A percentile compares a stretch with the other conserved stretches of the same genome.
phyloP scores from a whole-genome alignment of 1,139 yeast species.

The Tardiomyces depauwii region DNA sequence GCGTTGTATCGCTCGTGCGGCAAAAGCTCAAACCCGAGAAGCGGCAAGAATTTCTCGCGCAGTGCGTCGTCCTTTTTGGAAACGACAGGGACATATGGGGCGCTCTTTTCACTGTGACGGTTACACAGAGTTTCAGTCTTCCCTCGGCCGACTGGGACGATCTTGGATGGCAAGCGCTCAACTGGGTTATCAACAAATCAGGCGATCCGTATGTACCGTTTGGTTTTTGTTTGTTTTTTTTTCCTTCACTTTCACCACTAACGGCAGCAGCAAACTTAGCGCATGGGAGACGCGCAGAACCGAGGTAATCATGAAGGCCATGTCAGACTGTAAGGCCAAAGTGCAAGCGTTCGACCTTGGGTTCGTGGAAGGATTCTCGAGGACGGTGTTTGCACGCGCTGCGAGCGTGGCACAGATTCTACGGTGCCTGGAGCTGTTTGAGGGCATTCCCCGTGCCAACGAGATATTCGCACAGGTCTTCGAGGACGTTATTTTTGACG shows the following conservation, averaged over 20 bases:
- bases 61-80: not conserved
- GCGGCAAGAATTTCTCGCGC: not conserved
- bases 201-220: not conserved
- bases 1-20: not conserved
- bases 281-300: not conserved
- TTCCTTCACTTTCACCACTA: not conserved
- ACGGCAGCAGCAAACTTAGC: not conserved
- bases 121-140: not conserved
- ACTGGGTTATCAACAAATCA: not conserved
- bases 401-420: not conserved
- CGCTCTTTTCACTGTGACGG: not conserved
- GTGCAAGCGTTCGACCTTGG: not conserved
- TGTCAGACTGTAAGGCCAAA: not conserved
- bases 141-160: not conserved
- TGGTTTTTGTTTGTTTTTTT: not conserved
- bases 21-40: not conserved
- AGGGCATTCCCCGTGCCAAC: not conserved
- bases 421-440: not conserved
- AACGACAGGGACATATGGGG: not conserved
- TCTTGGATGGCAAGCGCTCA: not conserved
- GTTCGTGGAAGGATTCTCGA: not conserved
- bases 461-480: not conserved
- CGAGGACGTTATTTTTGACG: not conserved
- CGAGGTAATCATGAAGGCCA: not conserved
- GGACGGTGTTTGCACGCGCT: not conserved